A percentile compares a stretch with the other conserved stretches of the same genome.
Conservation (phyloP, 345 rosid species). For the Draba incana region DNA sequence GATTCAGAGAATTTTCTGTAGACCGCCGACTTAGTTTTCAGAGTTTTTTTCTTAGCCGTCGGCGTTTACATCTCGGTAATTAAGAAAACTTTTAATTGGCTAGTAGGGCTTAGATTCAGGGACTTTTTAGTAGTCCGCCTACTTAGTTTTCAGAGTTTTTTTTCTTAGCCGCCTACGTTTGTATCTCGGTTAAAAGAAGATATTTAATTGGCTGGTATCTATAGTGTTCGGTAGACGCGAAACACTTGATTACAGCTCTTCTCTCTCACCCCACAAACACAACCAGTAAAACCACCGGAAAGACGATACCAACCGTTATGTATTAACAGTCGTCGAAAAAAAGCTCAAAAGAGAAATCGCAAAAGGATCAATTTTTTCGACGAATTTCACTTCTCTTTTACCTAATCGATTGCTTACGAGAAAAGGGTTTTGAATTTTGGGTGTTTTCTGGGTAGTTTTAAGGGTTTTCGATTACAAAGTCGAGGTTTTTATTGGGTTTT, state of each 20-base stretch:
- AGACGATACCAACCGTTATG: constrained; percentile 49
- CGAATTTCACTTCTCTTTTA: not conserved
- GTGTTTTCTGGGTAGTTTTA: constrained; percentile 9
- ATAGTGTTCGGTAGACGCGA: not conserved
- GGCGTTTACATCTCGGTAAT: no score
- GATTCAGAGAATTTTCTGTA: no score
- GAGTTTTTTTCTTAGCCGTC: no score
- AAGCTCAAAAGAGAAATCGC: not conserved
- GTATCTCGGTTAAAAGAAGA: not conserved
- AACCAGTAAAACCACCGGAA: constrained; percentile 40
- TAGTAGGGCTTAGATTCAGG: not conserved
- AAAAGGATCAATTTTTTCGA: constrained; percentile 6
- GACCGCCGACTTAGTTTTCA: no score
- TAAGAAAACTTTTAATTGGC: not conserved
- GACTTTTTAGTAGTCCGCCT: no score
- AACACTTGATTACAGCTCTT: constrained; percentile 17
- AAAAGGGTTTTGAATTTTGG: not conserved
- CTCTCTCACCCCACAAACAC: constrained; percentile 13
- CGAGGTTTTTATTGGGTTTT: not conserved
- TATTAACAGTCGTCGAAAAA: constrained; percentile 47
- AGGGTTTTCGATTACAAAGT: constrained; percentile 29
- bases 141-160: no score
- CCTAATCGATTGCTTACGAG: not conserved
- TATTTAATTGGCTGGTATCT: not conserved
- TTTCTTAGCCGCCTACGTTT: no score